Conservation (phyloP, 352 stramenopile genomes). For the Pythium sukuiense region DNA sequence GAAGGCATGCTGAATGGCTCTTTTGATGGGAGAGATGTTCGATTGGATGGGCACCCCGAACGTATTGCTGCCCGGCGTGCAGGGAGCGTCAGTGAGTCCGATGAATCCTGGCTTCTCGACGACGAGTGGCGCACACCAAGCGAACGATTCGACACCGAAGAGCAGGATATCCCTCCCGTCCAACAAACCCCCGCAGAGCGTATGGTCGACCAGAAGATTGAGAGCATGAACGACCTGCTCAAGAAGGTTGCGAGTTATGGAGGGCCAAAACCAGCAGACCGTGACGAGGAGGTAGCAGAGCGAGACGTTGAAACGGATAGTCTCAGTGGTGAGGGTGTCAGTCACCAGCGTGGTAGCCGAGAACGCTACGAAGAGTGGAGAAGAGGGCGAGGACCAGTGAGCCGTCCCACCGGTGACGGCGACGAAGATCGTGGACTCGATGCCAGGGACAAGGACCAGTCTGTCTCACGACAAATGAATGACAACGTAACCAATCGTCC, state of each 20-base stretch:
- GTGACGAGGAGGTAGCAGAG: neutral
- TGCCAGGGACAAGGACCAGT: neutral
- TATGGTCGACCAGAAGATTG: conserved; percentile 16
- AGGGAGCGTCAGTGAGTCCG: conserved; percentile 8
- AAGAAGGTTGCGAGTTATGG: conserved; percentile 14
- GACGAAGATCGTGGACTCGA: neutral
- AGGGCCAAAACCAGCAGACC: neutral
- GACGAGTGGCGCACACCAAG: neutral
- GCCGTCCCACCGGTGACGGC: neutral
- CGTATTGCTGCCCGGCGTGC: conserved; percentile 9
- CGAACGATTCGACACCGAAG: neutral
- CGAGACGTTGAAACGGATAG: neutral
- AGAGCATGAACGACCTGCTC: conserved; percentile 19
- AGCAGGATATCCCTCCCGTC: neutral
- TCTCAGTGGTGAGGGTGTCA: neutral
- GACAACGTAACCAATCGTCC: neutral
- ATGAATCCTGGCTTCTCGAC: conserved; percentile 5
- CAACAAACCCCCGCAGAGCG: neutral
- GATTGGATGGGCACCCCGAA: neutral
- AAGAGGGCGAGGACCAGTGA: neutral
- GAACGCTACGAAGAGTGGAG: conserved; percentile 1
- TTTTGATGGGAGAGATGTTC: neutral
- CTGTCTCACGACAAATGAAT: neutral
- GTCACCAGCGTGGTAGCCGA: neutral
- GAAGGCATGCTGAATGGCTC: neutral